Conservation (phyloP, 1,139 yeast species). For the Nakaseomyces nivariensis region DNA sequence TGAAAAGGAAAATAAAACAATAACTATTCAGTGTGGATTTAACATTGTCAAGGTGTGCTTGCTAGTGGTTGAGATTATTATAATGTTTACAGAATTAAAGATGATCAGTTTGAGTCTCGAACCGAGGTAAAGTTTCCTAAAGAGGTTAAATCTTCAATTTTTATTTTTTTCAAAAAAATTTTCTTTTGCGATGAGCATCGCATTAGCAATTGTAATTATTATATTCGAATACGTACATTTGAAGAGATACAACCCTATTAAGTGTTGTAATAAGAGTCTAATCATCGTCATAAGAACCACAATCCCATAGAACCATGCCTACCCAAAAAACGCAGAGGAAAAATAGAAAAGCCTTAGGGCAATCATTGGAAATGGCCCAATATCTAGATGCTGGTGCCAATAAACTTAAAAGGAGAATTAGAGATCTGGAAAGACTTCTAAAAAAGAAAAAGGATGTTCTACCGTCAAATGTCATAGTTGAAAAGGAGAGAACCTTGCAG, state of each 20-base stretch:
- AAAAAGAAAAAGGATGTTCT: constrained; percentile 42
- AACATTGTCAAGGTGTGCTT: too few species aligned
- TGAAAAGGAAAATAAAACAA: too few species aligned
- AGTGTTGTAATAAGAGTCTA: too few species aligned
- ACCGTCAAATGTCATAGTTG: constrained; percentile 67
- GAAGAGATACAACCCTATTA: too few species aligned
- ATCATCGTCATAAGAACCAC: background rate
- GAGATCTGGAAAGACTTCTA: constrained; percentile 72
- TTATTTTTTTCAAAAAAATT: background rate
- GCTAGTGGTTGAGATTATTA: too few species aligned
- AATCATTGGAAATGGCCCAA: constrained; percentile 28
- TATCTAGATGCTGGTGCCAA: constrained; percentile 32
- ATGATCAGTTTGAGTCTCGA: background rate
- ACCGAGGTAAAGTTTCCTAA: background rate
- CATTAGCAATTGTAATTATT: background rate
- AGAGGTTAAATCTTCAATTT: constrained; percentile 1
- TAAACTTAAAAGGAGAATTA: constrained; percentile 70
- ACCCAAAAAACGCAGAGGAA: constrained; percentile 10
- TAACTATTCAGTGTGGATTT: too few species aligned
- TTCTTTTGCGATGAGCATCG: background rate
- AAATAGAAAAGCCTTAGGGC: constrained; percentile 13
- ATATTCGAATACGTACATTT: too few species aligned
- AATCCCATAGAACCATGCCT: background rate
- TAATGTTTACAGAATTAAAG: too few species aligned
- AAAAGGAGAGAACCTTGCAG: constrained; percentile 77